Base-by-base conservation (phyloP, 257 asterid species). In the Capsicum rhomboideum region DNA sequence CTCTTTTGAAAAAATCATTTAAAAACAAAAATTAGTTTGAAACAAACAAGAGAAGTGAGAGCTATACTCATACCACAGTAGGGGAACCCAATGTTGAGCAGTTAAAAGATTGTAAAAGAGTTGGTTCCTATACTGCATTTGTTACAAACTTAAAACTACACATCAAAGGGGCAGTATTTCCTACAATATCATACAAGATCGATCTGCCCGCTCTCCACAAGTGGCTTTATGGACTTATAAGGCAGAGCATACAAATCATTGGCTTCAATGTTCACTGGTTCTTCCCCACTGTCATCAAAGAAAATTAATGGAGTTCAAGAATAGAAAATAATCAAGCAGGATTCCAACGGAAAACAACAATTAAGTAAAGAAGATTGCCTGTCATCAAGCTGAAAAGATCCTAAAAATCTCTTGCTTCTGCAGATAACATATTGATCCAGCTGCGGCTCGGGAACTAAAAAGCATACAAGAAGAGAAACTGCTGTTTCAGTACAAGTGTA, bases 341-440 rank as follows among this genome's bases (percentile, higher is more conserved):
- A 34, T 44, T 9, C 1, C 55, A 53, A 26, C 8, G 17, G 46
- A 63, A 80, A 58, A 61, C 52, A 2, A 56, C n/a, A 84, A 29
- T 59, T 10, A 63, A 67, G 44, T 28, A 29, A 8, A 10, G 82
- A 17, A 81, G 85, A 74, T 85, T 91, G 88, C 97, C 98, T 88
- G 83, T 92, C 99, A 66, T 92, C 97, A 58, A 96, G 97, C 87
- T 93, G 97, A 83, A 92, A 91, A 50, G 97, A 83, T 84, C 99
- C 99, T 55, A 93, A 84, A 80, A 84, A 88, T 90, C 84, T 93
- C 93, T 93, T 93, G 95, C 97, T 93, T 86, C 96, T 90, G 91
- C 99, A 93, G 69, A 95, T 86, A 12, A 95, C 95, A 42, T 92
- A 93, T 44, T 90, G 55, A 59, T 94, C 95, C 82, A 95, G 91